A percentile compares a stretch with the other conserved stretches of the same genome.
These are phyloP conservation scores for Talaromyces sp. DNA, from an alignment of 2,329 filamentous ascomycete genomes.

Conservation along the genomic window DNA sequence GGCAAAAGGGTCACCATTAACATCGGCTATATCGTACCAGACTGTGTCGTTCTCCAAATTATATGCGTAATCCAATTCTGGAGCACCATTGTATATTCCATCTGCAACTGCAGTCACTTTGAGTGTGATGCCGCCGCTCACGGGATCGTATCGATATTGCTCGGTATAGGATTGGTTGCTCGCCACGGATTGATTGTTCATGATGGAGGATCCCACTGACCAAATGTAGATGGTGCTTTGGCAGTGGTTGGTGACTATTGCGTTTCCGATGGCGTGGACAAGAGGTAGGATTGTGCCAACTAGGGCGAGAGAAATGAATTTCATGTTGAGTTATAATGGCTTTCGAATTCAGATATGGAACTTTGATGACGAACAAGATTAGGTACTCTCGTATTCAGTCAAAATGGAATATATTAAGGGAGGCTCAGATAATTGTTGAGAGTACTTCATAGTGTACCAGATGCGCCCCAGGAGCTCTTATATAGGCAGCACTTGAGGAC, in stretches of 20 bases:
- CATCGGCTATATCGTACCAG: conserved; percentile 46
- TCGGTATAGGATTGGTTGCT: conserved; percentile 33
- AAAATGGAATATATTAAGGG: neutral
- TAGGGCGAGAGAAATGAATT: conserved; percentile 15
- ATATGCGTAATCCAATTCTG: conserved; percentile 44
- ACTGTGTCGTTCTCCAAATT: conserved; percentile 32
- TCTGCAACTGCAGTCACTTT: conserved; percentile 38
- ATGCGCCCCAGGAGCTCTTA: neutral
- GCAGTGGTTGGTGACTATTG: conserved; percentile 38
- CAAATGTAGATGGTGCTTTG: conserved; percentile 33
- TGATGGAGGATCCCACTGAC: conserved; percentile 33
- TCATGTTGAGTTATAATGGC: conserved; percentile 9
- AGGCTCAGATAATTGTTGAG: neutral
- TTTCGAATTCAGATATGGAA: neutral
- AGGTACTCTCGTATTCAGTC: neutral
- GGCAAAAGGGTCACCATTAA: conserved; percentile 44
- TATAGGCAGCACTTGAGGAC: neutral
- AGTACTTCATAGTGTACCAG: neutral
- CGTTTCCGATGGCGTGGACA: conserved; percentile 28
- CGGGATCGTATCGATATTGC: conserved; percentile 31
- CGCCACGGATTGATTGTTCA: conserved; percentile 25
- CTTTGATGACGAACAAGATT: neutral
- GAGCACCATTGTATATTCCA: conserved; percentile 33
- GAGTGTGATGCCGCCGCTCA: conserved; percentile 41
- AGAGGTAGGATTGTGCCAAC: conserved; percentile 16